Base-by-base conservation (phyloP, 371 early-diverging fungal species). In the Mucor indicus region DNA sequence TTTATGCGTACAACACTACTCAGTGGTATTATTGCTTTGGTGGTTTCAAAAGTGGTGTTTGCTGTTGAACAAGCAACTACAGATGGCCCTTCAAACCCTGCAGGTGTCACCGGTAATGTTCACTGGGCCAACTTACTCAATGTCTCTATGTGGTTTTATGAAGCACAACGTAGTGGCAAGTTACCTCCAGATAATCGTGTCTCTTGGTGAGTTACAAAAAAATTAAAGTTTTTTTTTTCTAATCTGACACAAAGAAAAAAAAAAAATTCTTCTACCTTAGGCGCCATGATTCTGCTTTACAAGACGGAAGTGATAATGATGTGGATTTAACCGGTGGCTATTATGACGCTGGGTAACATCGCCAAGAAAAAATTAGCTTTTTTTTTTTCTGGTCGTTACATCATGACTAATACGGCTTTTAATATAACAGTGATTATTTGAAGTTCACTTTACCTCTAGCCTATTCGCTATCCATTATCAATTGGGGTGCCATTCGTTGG, bases 351-450 rank as follows among this genome's bases (percentile, higher is more conserved):
- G 70, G 68, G 60, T 63, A 44, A 21, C 11, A 27, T 8, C 12
- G 15, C 17, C 12, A 23, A 29, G 12, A 12, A 9, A 12, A 32
- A 19, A 27, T 17, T 36, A 23, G 24, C 20, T 24, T 22, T 8
- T 24, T 1, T 23, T 8, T n/a, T 29, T 24, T n/a, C n/a, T n/a
- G n/a, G n/a, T n/a, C n/a, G n/a, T n/a, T n/a, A n/a, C n/a, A n/a
- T n/a, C n/a, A n/a, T n/a, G n/a, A n/a, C n/a, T n/a, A n/a, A n/a
- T n/a, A n/a, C n/a, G n/a, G n/a, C n/a, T n/a, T n/a, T n/a, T n/a
- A n/a, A n/a, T n/a, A n/a, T n/a, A n/a, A n/a, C n/a, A 73, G 84
- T 21, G 83, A 85, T 50, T 80, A 85, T 44, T 35, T 85, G 16
- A 85, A 83, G 50, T 84, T 84, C 52, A 74, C 74, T 13, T 65